These are phyloP conservation scores for Pyronema domesticum DNA, from an alignment of 495 filamentous ascomycete species.

Conservation along the genomic window DNA sequence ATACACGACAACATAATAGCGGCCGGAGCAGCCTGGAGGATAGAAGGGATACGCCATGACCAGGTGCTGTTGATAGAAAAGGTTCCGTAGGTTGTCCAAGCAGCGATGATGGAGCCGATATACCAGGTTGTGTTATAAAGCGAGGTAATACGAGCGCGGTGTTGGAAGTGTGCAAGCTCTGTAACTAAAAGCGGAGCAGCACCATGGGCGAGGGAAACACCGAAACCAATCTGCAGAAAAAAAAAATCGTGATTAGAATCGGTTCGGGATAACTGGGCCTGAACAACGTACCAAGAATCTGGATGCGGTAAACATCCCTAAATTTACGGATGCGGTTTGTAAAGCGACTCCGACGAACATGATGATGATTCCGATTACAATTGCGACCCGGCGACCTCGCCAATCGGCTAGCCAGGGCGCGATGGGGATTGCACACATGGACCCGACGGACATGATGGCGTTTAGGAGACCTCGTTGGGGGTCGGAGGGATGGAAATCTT, in stretches of 20 bases:
- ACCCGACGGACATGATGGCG: slow-evolving; percentile 52
- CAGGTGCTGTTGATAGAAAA: slow-evolving; percentile 31
- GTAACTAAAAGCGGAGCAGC: slow-evolving; percentile 46
- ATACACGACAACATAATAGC: slow-evolving; percentile 35
- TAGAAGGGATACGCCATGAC: slow-evolving; percentile 37
- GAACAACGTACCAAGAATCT: slow-evolving; percentile 14
- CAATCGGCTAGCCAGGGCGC: slow-evolving; percentile 46
- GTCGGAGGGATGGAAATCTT: slow-evolving; percentile 31
- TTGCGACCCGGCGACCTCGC: slow-evolving; percentile 42
- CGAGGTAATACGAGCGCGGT: slow-evolving; percentile 45
- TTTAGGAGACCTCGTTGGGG: slow-evolving; percentile 43
- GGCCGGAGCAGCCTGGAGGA: slow-evolving; percentile 35
- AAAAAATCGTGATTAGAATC: slow-evolving; percentile 10
- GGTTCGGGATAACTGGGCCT: slow-evolving; percentile 2
- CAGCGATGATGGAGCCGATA: slow-evolving; percentile 35
- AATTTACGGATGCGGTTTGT: slow-evolving; percentile 34
- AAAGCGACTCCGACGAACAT: slow-evolving; percentile 45
- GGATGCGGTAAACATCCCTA: slow-evolving; percentile 26
- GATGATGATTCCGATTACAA: slow-evolving; percentile 43
- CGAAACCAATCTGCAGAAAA: slow-evolving; percentile 35
- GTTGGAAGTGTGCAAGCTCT: slow-evolving; percentile 48
- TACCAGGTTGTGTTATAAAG: slow-evolving; percentile 52
- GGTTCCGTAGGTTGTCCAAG: slow-evolving; percentile 37
- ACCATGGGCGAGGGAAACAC: slow-evolving; percentile 40
- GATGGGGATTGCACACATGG: slow-evolving; percentile 43